Conservation (phyloP, 1,139 yeast species). For the Kurtzmaniella quercitrusa region DNA sequence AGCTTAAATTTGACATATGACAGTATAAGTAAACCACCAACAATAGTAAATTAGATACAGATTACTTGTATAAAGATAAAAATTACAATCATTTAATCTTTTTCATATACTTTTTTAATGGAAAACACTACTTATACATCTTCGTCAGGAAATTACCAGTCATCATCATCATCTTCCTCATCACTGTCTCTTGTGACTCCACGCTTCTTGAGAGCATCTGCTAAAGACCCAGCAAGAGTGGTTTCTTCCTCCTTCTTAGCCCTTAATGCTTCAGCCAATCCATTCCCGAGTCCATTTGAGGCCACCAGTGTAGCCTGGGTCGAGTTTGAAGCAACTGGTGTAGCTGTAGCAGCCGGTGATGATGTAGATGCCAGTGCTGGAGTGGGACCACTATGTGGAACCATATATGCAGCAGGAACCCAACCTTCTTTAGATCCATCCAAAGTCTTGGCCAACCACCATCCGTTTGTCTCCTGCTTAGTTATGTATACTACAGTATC, state of each 20-base stretch:
- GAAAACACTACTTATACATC: slow-evolving; percentile 18
- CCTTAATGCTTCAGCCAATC: slow-evolving; percentile 71
- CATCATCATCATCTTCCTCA: slow-evolving; percentile 72
- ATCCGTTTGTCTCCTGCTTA: slow-evolving; percentile 73
- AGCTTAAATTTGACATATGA: too few species aligned
- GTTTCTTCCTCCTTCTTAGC: slow-evolving; percentile 64
- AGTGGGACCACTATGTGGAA: slow-evolving; percentile 37
- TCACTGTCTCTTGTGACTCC: slow-evolving; percentile 75
- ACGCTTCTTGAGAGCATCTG: slow-evolving; percentile 83
- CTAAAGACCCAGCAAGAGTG: slow-evolving; percentile 77
- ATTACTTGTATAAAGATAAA: too few species aligned
- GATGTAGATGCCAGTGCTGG: slow-evolving; percentile 29
- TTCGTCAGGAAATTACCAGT: slow-evolving; percentile 13
- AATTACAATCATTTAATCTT: not conserved
- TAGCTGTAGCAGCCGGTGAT: slow-evolving; percentile 13
- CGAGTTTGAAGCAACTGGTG: slow-evolving; percentile 10
- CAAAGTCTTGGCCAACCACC: slow-evolving; percentile 83
- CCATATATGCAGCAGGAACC: slow-evolving; percentile 93
- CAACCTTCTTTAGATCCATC: slow-evolving; percentile 87
- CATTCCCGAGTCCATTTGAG: slow-evolving; percentile 45
- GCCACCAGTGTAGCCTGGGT: slow-evolving; percentile 9
- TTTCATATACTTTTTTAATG: not conserved
- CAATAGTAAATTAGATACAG: too few species aligned
- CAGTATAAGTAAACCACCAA: too few species aligned
- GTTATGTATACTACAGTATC: slow-evolving; percentile 73